Evolutionary conservation across 306 rosid genomes (phyloP).

Genomic region (Rosa chinensis): DNA sequence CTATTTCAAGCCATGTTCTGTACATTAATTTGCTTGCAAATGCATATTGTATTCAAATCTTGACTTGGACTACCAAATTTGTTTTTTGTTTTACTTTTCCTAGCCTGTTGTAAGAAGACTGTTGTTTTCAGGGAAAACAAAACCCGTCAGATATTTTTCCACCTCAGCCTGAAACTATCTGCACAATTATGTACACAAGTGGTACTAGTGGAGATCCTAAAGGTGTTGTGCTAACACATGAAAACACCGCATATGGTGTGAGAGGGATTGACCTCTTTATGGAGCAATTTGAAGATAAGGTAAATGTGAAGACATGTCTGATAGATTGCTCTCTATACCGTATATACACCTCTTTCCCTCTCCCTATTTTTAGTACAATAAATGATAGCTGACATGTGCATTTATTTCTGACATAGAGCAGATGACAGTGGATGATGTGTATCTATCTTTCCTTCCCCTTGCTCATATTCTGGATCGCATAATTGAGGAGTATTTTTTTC

Average conservation of each 20-base stretch:
- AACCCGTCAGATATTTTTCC: constrained; percentile 52
- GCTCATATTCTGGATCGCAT: constrained; percentile 84
- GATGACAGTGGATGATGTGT: constrained; percentile 80
- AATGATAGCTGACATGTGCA: constrained; percentile 6
- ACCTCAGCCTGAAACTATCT: constrained; percentile 45
- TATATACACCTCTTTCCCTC: background rate
- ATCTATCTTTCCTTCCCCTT: constrained; percentile 86
- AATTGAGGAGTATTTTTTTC: constrained; percentile 81
- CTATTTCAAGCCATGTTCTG: background rate
- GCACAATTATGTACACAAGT: constrained; percentile 88
- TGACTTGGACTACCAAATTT: background rate
- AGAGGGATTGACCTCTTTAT: constrained; percentile 67
- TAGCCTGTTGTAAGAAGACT: background rate
- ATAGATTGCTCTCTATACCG: background rate
- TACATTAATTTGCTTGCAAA: background rate
- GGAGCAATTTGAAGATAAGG: constrained; percentile 89
- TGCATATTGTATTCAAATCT: background rate
- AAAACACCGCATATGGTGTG: constrained; percentile 48
- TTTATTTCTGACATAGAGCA: constrained; percentile 15
- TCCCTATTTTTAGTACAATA: background rate
- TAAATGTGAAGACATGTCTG: constrained; percentile 26
- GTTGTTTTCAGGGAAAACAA: constrained; percentile 65
- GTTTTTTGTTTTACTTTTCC: background rate
- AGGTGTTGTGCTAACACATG: constrained; percentile 82
- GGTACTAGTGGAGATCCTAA: constrained; percentile 95